Conservation (phyloP, 192 early-diverging fungal species). For the Umbelopsis isabellina region DNA sequence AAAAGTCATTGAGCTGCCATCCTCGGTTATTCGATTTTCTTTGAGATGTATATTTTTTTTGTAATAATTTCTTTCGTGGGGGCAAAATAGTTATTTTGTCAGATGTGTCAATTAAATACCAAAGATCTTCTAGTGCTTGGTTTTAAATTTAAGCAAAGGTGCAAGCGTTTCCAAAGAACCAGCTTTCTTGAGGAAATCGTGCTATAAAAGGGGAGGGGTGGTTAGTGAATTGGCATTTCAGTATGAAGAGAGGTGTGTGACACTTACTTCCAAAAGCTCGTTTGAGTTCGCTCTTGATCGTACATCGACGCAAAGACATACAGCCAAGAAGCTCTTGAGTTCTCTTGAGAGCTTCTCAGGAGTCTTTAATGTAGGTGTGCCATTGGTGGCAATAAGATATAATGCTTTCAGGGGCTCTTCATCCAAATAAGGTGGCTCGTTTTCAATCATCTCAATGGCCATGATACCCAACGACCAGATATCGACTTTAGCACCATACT, state of each 20-base stretch:
- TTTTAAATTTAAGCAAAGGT: slow-evolving; percentile 65
- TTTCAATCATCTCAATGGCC: slow-evolving; percentile 98
- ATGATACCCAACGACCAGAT: slow-evolving; percentile 96
- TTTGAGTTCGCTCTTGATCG: slow-evolving; percentile 77
- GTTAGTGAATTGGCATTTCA: background rate
- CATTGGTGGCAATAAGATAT: slow-evolving; percentile 95
- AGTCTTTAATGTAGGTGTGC: slow-evolving; percentile 88
- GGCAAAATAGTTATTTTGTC: too few species aligned
- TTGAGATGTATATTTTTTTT: too few species aligned
- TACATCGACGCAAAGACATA: slow-evolving; percentile 86
- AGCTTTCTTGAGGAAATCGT: slow-evolving; percentile 75
- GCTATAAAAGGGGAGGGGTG: slow-evolving; percentile 43
- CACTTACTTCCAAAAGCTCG: slow-evolving; percentile 72
- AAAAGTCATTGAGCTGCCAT: too few species aligned
- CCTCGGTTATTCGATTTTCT: too few species aligned
- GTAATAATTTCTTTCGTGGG: too few species aligned
- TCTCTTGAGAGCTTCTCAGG: slow-evolving; percentile 79
- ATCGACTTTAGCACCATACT: slow-evolving; percentile 80
- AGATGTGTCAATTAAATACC: background rate
- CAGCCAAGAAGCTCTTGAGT: slow-evolving; percentile 87
- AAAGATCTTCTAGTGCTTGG: slow-evolving; percentile 37
- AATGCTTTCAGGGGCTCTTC: slow-evolving; percentile 95
- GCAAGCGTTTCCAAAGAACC: slow-evolving; percentile 65
- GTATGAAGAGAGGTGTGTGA: background rate
- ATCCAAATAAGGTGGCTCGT: slow-evolving; percentile 93